Percentiles rank a stretch among this genome's conserved stretches.
Evolutionary conservation across 164 flowering plant genomes (phyloP).

Genomic region (Amborella trichopoda): DNA sequence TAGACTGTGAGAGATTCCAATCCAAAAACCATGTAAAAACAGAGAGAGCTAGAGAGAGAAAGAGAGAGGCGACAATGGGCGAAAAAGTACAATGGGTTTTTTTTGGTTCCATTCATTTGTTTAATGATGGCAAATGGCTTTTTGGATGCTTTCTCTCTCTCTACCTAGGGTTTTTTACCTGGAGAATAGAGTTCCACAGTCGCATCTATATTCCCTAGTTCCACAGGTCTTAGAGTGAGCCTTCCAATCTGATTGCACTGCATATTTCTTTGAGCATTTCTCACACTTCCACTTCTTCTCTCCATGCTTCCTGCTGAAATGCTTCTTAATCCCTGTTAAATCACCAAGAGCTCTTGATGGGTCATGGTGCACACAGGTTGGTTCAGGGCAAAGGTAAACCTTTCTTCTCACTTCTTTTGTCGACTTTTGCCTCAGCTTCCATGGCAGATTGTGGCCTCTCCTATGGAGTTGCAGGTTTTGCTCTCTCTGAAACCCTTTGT

Average conservation of each 20-base stretch:
- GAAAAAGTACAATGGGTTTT: no score
- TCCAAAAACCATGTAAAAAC: no score
- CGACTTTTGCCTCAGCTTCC: conserved; percentile 85
- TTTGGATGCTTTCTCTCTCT: no score
- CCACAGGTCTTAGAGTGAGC: conserved; percentile 90
- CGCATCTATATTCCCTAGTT: conserved; percentile 75
- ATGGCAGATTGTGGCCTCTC: conserved; percentile 92
- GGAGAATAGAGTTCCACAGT: conserved; percentile 90
- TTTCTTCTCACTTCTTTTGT: conserved; percentile 62
- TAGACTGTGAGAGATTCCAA: no score
- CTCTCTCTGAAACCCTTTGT: conserved; percentile 92
- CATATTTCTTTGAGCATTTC: conserved; percentile 78
- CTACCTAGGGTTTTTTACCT: no score
- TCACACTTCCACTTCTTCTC: conserved; percentile 96
- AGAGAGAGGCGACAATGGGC: no score
- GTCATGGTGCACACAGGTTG: conserved; percentile 85
- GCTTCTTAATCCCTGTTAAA: conserved; percentile 89
- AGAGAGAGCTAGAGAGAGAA: no score
- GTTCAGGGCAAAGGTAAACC: conserved; percentile 85
- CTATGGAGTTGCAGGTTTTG: conserved; percentile 88
- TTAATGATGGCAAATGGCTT: no score
- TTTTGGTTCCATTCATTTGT: no score
- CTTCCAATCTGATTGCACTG: conserved; percentile 93
- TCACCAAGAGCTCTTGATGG: conserved; percentile 87
- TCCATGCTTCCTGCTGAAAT: conserved; percentile 82